phyloP scores from a whole-genome alignment of 257 asterid species.

The Parsonsia alboflavescens region DNA sequence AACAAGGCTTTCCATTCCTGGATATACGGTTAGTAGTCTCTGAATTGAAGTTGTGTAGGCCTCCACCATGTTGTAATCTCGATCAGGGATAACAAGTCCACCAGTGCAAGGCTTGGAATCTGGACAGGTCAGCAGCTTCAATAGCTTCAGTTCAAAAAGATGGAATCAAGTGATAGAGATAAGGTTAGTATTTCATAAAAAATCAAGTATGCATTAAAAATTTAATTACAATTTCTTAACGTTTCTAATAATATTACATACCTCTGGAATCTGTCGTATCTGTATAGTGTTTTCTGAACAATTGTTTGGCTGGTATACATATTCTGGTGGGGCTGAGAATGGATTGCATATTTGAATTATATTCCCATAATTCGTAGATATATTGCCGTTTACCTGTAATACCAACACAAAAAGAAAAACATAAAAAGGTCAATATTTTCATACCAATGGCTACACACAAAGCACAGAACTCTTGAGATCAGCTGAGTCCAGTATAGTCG shows the following conservation, averaged over 20 bases:
- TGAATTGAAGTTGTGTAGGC: conserved; percentile 64
- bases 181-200: not conserved
- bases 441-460: not conserved
- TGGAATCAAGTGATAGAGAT: not conserved
- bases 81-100: conserved; percentile 47
- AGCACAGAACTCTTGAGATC: not conserved
- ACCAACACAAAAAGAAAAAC: not conserved
- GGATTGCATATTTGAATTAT: conserved; percentile 81
- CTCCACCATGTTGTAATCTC: conserved; percentile 32
- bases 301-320: conserved; percentile 45
- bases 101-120: conserved; percentile 52
- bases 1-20: conserved; percentile 60
- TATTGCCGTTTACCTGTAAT: conserved; percentile 62
- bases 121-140: conserved; percentile 53
- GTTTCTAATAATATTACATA: not conserved
- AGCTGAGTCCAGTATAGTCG: not conserved
- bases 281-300: conserved; percentile 46
- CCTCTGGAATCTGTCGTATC: conserved; percentile 69
- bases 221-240: not conserved
- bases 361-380: conserved; percentile 48
- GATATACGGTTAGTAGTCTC: conserved; percentile 59
- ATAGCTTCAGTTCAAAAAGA: conserved; percentile 23
- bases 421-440: not conserved
- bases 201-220: not conserved
- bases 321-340: conserved; percentile 65